Evolutionary conservation across 495 filamentous ascomycete genomes (phyloP), one percentile per base, ranked within the genome.

Genomic region (Tuber brumale): DNA sequence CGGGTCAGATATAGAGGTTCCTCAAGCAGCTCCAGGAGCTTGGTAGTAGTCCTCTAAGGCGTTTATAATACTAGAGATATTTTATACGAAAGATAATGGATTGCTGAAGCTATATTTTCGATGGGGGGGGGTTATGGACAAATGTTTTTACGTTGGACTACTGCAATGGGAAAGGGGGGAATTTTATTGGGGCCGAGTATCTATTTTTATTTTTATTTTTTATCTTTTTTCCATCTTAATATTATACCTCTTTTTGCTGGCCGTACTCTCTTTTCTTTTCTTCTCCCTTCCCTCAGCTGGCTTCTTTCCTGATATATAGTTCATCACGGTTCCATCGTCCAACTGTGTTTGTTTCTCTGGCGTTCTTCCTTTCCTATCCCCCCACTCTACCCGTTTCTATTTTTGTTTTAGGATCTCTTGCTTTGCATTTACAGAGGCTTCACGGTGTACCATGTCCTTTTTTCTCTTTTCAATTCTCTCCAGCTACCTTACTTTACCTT

Each of bases 21-120:
- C 31, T 19, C 77, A 73, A 57, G 39, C 78, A 21, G 78, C 79
- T 18, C 76, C 78, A 0, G 78, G 78, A 10, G 78, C 76, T 46
- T 79, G 78, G 78, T 80, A 79, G 66, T 70, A 45, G 51, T 35
- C 16, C 2, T 41, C 14, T 46, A n/a, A 51, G 48, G 21, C 23
- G 4, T 51, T 51, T 23, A 51, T n/a, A 27, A 27, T 61, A 27
- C n/a, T 31, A 14, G 51, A 61, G n/a, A 61, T n/a, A 61, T 61
- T 27, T 75, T 66, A 66, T 35, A 66, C 57, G 57, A 66, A 66
- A 66, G 27, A 66, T 35, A 18, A 66, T 19, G 57, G 57, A 18
- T 66, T 35, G 57, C 57, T 66, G 57, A 35, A 12, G 12, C 27
- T 66, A 35, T 27, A 66, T 35, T 66, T 66, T 66, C 12, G 16